Base-by-base conservation (phyloP, 306 rosid genomes). In the Vigna reflexopilosa region DNA sequence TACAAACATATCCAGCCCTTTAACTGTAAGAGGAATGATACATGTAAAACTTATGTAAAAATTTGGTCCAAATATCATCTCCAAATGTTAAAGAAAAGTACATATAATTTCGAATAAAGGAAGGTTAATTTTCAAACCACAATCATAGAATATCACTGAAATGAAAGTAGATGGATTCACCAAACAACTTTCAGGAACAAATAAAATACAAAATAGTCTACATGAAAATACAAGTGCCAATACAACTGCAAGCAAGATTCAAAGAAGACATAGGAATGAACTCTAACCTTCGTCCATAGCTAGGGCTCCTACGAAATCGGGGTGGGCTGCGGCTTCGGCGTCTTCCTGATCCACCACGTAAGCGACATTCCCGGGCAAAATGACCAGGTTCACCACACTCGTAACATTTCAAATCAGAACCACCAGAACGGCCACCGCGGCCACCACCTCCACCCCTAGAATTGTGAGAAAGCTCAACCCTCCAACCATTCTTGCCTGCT, bases 371-470 rank as follows among this genome's bases (percentile, higher is more conserved):
- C 38, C 98, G 98, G 55, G 98, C 98, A 88, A 95, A 95, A 72
- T 95, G 98, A 52, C 98, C 98, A 54, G 98, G 93, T 81, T 95
- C 98, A 85, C 98, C 98, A 83, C 98, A 95, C 87, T 95, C 98
- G 0, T 95, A 95, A 73, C 99, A 95, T 76, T 95, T 95, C 91
- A 95, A 78, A 86, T 93, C 99, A 83, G 99, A 95, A 73, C 99
- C 97, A 2, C 99, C 97, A 48, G 91, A 85, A 2, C 99, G 93
- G 48, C 99, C 97, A 73, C 96, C 97, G 67, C 96, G 87, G 2
- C 98, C 98, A 0, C 93, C 96, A 32, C 85, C 84, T 3, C 98
- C 98, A 32, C 88, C 93, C 86, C 98, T 89, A 49, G 99, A 93
- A 77, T 95, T 95, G 89, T 95, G 99, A 13, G 99, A 95, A 76